Base-by-base conservation (phyloP, 345 rosid species). In the Dipteronia sinensis region DNA sequence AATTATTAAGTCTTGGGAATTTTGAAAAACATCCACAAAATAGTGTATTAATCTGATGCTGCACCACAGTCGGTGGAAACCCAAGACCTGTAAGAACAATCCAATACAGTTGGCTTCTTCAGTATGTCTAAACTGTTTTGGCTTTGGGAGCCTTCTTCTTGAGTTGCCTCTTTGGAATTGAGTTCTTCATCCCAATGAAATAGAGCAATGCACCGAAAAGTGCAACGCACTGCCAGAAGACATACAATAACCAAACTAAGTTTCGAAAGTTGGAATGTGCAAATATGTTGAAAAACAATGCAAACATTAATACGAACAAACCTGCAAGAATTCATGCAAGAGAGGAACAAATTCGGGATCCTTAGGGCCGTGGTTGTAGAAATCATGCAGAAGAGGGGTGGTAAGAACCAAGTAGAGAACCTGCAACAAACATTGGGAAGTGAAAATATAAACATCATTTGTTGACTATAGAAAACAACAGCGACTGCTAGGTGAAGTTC, bases 181-280 rank as follows among this genome's bases (percentile, higher is more conserved):
- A 79, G 87, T 91, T 90, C 91, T 88, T 95, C 97, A 93, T 92
- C 83, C 95, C 97, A 10, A 85, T 65, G 85, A 93, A 95, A 91
- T 89, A 93, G 69, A 95, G 88, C 84, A 95, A 80, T 8, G 99
- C 97, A 56, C 97, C 97, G n/a, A 86, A 91, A 47, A 90, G 91
- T 10, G 97, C 97, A 83, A 93, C 85, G 49, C 86, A 83, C 98
- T 95, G 88, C 83, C 51, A 75, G 46, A 76, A 55, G 44, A 80
- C 71, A 65, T 34, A 34, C 6, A 19, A 69, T 42, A 69, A 58
- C 46, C 46, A 42, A 42, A 42, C 46, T 8, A 42, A 42, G 65
- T 62, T 64, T 67, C 22, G 10, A 46, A n/a, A 20, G 17, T 58
- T 12, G 34, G 23, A 42, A 20, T n/a, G 58, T 46, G 6, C 42